Evolutionary conservation across 2,329 filamentous ascomycete genomes (phyloP), one percentile per base, ranked within the genome.

Genomic region (Penicillium sp.): DNA sequence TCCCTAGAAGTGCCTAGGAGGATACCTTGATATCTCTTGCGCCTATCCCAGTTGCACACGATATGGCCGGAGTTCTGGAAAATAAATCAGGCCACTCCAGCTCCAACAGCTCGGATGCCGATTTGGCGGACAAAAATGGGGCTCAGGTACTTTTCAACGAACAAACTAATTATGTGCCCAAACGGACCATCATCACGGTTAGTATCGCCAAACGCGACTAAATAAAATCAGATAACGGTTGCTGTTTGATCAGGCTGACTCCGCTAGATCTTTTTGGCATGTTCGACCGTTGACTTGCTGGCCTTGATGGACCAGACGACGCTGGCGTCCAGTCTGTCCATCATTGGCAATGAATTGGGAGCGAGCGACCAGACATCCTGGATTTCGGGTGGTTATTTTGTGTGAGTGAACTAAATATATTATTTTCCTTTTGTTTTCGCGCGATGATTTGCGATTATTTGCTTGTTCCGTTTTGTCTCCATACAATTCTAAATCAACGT

Each of bases 301-400:
- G 80, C 81, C 0, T 68, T 84, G 43, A 82, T 84, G 71, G 81
- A 84, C 61, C 81, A 84, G 64, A 84, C 81, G 0, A 83, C 80
- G 2, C 67, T 84, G 26, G 81, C 81, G 0, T 74, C 78, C 12
- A 82, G 79, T 68, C 68, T 84, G 55, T 78, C 78, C 40, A 81
- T 82, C 43, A 76, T 84, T 20, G 78, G 78, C n/a, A 75, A 76
- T 52, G 72, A 78, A 0, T 65, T 84, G 4, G 68, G 76, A 3
- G 78, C 80, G 12, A 78, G 75, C 41, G 68, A 75, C 24, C 75
- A 83, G 52, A 73, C 76, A 0, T 78, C 80, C 0, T 84, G 81
- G 81, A 80, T 84, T 37, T 78, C 80, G 1, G 76, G 75, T 7
- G 80, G 76, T 12, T 84, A 82, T 45, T 84, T 83, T 62, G 79